Base-by-base conservation (phyloP, 305 asterid species). In the Fraxinus sp. region DNA sequence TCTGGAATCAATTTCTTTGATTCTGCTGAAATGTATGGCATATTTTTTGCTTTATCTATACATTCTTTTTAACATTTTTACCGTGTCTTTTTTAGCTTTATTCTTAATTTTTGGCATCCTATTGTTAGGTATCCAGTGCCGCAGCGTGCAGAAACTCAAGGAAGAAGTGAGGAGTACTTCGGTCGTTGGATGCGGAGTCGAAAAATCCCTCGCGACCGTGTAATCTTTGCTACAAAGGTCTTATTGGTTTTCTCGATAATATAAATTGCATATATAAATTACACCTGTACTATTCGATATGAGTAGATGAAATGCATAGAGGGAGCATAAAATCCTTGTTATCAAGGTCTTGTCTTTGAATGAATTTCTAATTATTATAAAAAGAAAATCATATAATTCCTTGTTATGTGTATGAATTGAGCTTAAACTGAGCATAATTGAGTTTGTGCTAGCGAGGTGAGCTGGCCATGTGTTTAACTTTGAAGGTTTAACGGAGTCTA, bases 151-250 rank as follows among this genome's bases (percentile, higher is more conserved):
- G 90, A 91, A 79, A 92, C 98, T 75, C 97, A 92, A 49, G 98
- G 98, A n/a, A 87, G 90, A 89, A 95, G 97, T 73, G 97, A 95
- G 95, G 98, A 89, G 88, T 95, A 89, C 49, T 84, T 89, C 52
- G 91, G 91, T 36, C 79, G 84, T 75, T 89, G 91, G 91, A 77
- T 87, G 57, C 83, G 83, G 80, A 86, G 85, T 26, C 79, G 88
- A 33, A 92, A 88, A 52, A 85, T 95, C 82, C 91, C 93, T 2
- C 93, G 98, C 16, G 87, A 90, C 39, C 88, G 90, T 18, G 84
- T 94, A 10, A 92, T 94, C 4, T 76, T 94, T 11, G 97, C 98
- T 20, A 93, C 98, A 5, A 96, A 94, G 98, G 99, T 95, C 81
- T 83, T 62, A 10, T 7, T 26, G 43, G 8, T 28, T 71, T 13